These are phyloP conservation scores for Cyclocybe cylindracea DNA, from an alignment of 768 basidiomycete genomes.

Conservation along the genomic window DNA sequence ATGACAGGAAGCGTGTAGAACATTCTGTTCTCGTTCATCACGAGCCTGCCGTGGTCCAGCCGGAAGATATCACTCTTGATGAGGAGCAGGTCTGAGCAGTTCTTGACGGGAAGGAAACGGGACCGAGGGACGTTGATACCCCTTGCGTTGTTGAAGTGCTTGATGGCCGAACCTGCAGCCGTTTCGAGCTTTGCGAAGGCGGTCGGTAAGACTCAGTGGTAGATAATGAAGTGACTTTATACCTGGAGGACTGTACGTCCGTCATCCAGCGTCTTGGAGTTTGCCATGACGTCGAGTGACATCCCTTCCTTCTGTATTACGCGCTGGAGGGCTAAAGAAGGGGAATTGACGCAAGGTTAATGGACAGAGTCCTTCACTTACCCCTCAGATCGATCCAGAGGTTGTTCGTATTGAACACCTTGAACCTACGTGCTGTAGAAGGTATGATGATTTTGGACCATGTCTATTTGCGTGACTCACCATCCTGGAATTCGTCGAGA, in stretches of 20 bases:
- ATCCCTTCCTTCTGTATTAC: slow-evolving; percentile 82
- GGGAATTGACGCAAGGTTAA: neutral
- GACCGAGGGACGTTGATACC: slow-evolving; percentile 92
- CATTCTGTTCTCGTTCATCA: slow-evolving; percentile 80
- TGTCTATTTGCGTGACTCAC: slow-evolving; percentile 24
- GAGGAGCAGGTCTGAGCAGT: slow-evolving; percentile 83
- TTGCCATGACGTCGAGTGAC: slow-evolving; percentile 92
- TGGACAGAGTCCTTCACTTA: slow-evolving; percentile 20
- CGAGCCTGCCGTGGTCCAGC: slow-evolving; percentile 80
- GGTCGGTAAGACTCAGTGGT: neutral
- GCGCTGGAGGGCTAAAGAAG: slow-evolving; percentile 72
- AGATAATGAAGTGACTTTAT: neutral
- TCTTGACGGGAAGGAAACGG: slow-evolving; percentile 90
- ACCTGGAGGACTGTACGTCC: slow-evolving; percentile 63
- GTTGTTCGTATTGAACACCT: slow-evolving; percentile 88
- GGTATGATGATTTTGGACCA: neutral
- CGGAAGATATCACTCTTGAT: slow-evolving; percentile 93
- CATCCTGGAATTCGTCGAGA: slow-evolving; percentile 79
- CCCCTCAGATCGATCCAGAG: slow-evolving; percentile 78
- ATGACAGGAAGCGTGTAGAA: slow-evolving; percentile 88
- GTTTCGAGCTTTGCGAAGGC: slow-evolving; percentile 78
- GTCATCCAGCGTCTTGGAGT: slow-evolving; percentile 81
- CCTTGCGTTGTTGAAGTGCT: slow-evolving; percentile 87
- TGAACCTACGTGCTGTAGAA: slow-evolving; percentile 74
- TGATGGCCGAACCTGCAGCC: slow-evolving; percentile 90